Base-by-base conservation (phyloP, 305 asterid species). In the Fraxinus nigra region DNA sequence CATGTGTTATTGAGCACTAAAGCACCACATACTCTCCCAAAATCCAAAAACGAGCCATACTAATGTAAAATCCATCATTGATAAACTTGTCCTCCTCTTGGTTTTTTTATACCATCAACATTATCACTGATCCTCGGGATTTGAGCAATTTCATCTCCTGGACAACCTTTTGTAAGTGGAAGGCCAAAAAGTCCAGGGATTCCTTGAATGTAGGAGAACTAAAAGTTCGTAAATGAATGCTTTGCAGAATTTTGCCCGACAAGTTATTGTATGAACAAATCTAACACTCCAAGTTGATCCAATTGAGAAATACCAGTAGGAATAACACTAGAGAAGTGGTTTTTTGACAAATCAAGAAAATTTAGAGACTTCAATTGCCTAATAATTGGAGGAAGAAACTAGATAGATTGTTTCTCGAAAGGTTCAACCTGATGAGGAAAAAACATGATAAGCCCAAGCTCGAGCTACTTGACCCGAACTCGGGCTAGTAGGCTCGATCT, bases 191-290 rank as follows among this genome's bases (percentile, higher is more conserved):
- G 72, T 8, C 63, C 61, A 63, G 7, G 32, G 72, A 84, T 87
- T 0, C 83, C 89, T 18, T 33, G 48, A 70, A 87, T 0, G 79
- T 5, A 10, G 83, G 28, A 34, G 74, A 26, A 32, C 10, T 5
- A 30, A 87, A 80, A 16, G 85, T 82, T 46, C 35, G 78, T 56
- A 78, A 20, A 2, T 87, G 86, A 20, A 54, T 76, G 6, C 59
- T 73, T 61, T 75, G 5, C 13, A 86, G 86, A 16, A 86, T 84
- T 82, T 80, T 78, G 3, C 87, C 89, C 0, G n/a, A n/a, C n/a
- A 86, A 69, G 79, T 86, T 75, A 70, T 86, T 86, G 59, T 54
- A 65, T 0, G 87, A 86, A n/a, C 83, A 84, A 77, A 67, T 86
- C 67, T 61, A 86, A 22, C 6, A 72, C 46, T 1, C n/a, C n/a